Evolutionary conservation across 78 protist genomes (phyloP).

Genomic region (Dictyostelium intermedium): DNA sequence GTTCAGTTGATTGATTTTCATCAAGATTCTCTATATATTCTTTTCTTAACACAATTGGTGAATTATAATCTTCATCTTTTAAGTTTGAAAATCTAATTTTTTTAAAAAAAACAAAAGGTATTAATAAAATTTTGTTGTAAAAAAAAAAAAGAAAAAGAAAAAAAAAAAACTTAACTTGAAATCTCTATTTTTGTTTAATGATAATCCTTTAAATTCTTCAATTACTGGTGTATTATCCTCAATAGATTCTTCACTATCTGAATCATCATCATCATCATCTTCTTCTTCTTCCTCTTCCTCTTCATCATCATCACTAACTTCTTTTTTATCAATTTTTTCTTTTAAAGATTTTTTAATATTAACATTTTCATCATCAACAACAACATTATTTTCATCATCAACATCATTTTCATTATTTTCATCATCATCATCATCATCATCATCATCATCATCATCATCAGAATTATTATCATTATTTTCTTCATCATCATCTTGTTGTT

Average conservation of each 20-base stretch:
- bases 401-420: background rate
- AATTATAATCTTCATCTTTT: constrained; percentile 20
- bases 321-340: background rate
- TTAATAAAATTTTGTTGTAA: background rate
- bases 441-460: background rate
- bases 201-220: constrained; percentile 26
- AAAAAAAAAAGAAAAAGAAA: background rate
- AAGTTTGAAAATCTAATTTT: constrained; percentile 6
- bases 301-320: constrained; percentile 1
- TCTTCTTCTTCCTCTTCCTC: background rate
- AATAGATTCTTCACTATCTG: constrained; percentile 10
- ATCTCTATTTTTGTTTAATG: constrained; percentile 48
- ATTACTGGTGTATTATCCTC: background rate
- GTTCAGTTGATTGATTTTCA: background rate
- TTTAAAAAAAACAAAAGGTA: background rate
- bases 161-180: constrained; percentile 5
- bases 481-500: background rate
- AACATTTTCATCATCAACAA: constrained; percentile 9
- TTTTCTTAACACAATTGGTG: constrained; percentile 46
- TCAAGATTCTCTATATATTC: constrained; percentile 37
- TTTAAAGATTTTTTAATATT: background rate
- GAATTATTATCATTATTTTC: background rate
- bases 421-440: constrained; percentile 19
- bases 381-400: constrained; percentile 35
- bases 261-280: background rate